Evolutionary conservation across 345 rosid genomes (phyloP).

Genomic region (Zanthoxylum bungeanum): DNA sequence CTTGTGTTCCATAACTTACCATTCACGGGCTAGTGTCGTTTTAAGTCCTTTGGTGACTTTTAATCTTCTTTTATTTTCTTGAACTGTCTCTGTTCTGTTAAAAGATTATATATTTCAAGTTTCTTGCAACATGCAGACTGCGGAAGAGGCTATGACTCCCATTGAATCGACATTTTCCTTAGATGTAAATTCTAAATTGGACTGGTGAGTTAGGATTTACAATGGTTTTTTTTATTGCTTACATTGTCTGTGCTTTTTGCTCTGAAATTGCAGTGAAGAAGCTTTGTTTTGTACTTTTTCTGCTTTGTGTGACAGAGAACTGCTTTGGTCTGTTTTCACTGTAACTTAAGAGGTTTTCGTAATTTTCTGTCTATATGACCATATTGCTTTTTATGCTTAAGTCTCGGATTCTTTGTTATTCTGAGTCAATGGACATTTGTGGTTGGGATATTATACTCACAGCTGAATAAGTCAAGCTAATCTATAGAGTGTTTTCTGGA

Average conservation of each 20-base stretch:
- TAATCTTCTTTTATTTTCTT: too few species aligned
- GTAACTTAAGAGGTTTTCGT: neutral
- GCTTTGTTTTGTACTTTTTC: neutral
- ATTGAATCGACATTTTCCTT: slow-evolving; percentile 83
- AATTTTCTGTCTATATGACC: neutral
- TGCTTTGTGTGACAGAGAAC: neutral
- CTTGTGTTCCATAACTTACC: neutral
- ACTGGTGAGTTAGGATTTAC: slow-evolving; percentile 50
- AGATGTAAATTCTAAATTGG: slow-evolving; percentile 74
- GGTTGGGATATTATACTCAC: neutral
- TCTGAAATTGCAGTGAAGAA: neutral
- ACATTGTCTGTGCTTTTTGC: neutral
- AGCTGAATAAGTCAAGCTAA: neutral
- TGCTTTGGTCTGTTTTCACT: neutral
- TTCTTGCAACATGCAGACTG: slow-evolving; percentile 51
- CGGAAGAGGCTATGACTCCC: slow-evolving; percentile 89
- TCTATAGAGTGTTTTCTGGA: neutral
- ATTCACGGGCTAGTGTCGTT: neutral
- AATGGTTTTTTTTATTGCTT: neutral
- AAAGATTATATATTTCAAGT: slow-evolving; percentile 7
- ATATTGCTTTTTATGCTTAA: neutral
- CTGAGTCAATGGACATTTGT: slow-evolving; percentile 7
- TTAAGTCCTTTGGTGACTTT: neutral
- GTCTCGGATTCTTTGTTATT: neutral
- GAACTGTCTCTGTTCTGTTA: neutral